These are phyloP conservation scores for Calonectria pauciramosa DNA, from an alignment of 2,329 filamentous ascomycete genomes.

Conservation along the genomic window DNA sequence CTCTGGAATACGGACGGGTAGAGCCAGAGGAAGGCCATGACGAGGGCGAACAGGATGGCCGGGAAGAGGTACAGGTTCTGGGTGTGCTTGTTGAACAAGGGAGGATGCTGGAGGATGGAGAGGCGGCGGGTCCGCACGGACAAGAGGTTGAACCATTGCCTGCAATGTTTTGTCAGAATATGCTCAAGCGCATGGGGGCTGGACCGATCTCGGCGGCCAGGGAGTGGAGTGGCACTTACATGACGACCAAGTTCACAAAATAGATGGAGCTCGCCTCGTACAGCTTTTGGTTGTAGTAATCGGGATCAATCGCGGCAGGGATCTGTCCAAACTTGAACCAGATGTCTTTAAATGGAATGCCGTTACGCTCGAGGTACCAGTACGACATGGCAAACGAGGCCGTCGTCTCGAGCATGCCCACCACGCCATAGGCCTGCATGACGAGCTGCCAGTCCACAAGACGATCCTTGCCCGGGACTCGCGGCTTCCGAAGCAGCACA, in stretches of 20 bases:
- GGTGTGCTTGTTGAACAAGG: conserved; percentile 73
- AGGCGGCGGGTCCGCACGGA: conserved; percentile 75
- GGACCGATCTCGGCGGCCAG: conserved; percentile 28
- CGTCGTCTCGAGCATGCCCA: conserved; percentile 74
- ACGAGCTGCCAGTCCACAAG: conserved; percentile 82
- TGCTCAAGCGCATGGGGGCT: not conserved
- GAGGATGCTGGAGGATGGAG: conserved; percentile 80
- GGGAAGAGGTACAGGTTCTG: conserved; percentile 79
- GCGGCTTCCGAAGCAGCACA: conserved; percentile 76
- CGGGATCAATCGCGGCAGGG: conserved; percentile 64
- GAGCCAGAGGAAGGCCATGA: conserved; percentile 78
- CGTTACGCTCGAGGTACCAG: conserved; percentile 74
- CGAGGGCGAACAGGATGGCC: conserved; percentile 76
- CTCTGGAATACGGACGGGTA: conserved; percentile 77
- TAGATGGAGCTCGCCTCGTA: conserved; percentile 81
- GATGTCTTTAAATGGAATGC: conserved; percentile 73
- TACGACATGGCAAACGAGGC: conserved; percentile 75
- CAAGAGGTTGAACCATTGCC: conserved; percentile 81
- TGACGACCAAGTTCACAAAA: conserved; percentile 84
- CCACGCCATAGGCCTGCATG: conserved; percentile 78
- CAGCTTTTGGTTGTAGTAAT: conserved; percentile 67
- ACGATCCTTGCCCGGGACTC: conserved; percentile 77
- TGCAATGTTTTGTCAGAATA: conserved; percentile 28
- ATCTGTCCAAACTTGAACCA: conserved; percentile 77
- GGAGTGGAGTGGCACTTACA: conserved; percentile 55